Percentiles rank a stretch among this genome's conserved stretches.
Evolutionary conservation across 345 rosid genomes (phyloP).

Genomic region (Erucastrum elatum): DNA sequence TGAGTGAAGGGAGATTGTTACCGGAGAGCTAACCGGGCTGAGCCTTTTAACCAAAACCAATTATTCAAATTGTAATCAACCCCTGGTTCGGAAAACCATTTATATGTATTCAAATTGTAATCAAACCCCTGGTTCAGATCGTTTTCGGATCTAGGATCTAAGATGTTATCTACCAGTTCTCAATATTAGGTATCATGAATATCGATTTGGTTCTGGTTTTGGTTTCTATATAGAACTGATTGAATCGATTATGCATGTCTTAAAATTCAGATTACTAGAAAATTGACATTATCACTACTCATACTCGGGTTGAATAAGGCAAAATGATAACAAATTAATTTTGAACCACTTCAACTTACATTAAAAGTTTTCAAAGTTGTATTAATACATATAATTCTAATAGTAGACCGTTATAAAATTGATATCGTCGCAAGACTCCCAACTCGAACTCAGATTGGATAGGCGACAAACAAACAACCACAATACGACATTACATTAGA

Average conservation of each 20-base stretch:
- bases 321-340: neutral
- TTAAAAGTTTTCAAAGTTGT: neutral
- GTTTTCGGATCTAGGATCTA: neutral
- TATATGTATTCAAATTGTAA: too few relatives aligned
- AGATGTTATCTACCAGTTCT: neutral
- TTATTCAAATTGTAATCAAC: neutral
- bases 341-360: neutral
- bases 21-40: neutral
- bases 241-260: neutral
- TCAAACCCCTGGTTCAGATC: too few relatives aligned
- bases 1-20: neutral
- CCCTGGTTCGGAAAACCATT: too few relatives aligned
- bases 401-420: neutral
- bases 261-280: neutral
- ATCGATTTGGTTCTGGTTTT: too few relatives aligned
- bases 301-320: neutral
- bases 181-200: too few relatives aligned
- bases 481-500: neutral
- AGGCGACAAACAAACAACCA: neutral
- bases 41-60: neutral
- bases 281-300: neutral
- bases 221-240: neutral
- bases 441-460: neutral
- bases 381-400: neutral
- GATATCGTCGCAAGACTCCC: neutral